A percentile compares a stretch with the other conserved stretches of the same genome.
Evolutionary conservation across 2,329 filamentous ascomycete genomes (phyloP).

Genomic region (Setomelanomma holmii): DNA sequence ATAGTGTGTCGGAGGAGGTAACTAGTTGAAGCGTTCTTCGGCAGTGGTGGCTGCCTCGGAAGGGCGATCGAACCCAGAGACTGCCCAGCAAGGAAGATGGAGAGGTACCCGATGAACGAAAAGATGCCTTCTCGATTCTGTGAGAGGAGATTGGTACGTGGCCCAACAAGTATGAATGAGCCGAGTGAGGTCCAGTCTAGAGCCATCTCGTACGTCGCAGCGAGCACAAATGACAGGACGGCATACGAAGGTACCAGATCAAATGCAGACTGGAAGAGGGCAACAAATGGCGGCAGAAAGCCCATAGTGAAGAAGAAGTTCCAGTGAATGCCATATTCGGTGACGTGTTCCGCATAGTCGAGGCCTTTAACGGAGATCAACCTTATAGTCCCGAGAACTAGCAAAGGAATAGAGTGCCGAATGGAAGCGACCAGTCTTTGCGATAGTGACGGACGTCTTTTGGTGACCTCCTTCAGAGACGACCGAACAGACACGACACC

Average conservation of each 20-base stretch:
- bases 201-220: conserved; percentile 73
- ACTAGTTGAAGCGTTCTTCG: conserved; percentile 52
- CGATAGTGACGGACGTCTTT: conserved; percentile 57
- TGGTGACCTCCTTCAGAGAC: conserved; percentile 71
- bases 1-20: conserved; percentile 63
- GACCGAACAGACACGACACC: conserved; percentile 89
- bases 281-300: conserved; percentile 86
- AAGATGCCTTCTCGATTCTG: conserved; percentile 97
- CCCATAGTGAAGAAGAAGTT: conserved; percentile 99
- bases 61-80: conserved; percentile 82
- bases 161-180: conserved; percentile 81
- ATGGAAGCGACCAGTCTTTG: conserved; percentile 70
- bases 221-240: conserved; percentile 73
- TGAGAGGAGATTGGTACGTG: conserved; percentile 78
- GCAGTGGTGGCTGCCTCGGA: conserved; percentile 60
- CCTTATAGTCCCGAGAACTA: conserved; percentile 80
- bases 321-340: conserved; percentile 98
- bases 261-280: conserved; percentile 77
- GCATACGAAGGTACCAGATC: conserved; percentile 78
- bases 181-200: conserved; percentile 79
- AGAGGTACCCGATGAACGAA: conserved; percentile 90
- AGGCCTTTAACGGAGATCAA: conserved; percentile 90
- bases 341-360: conserved; percentile 96
- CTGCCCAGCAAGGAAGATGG: conserved; percentile 92
- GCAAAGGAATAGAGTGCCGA: conserved; percentile 82